These are phyloP conservation scores for Strigomonas oncopelti DNA, from an alignment of 208 protist genomes.

Conservation along the genomic window DNA sequence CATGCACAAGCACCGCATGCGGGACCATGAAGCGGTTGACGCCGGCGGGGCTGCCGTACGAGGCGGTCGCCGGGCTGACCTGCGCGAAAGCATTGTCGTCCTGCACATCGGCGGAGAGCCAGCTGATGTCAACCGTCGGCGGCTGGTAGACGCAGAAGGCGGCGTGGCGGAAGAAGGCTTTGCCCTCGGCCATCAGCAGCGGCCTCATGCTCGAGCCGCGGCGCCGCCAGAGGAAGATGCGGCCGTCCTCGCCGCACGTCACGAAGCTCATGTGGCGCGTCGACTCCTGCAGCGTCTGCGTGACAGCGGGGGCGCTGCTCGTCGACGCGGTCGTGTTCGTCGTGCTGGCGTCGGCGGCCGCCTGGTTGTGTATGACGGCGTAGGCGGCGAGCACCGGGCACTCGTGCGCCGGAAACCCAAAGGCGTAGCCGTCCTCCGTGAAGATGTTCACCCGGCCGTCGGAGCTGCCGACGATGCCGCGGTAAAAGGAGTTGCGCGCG, in stretches of 20 bases:
- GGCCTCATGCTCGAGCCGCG: slow-evolving; percentile 25
- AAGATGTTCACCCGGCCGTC: slow-evolving; percentile 80
- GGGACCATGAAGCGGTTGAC: not conserved
- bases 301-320: not conserved
- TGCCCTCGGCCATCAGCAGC: slow-evolving; percentile 20
- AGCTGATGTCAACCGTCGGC: slow-evolving; percentile 15
- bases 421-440: slow-evolving; percentile 60
- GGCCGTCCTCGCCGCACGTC: slow-evolving; percentile 43
- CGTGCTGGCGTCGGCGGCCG: not conserved
- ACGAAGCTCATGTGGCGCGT: slow-evolving; percentile 62
- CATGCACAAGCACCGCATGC: slow-evolving; percentile 4
- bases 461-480: slow-evolving; percentile 63
- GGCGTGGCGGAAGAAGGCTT: slow-evolving; percentile 19
- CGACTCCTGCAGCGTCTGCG: slow-evolving; percentile 17
- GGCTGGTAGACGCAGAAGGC: slow-evolving; percentile 32
- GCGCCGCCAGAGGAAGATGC: slow-evolving; percentile 58
- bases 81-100: not conserved
- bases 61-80: not conserved
- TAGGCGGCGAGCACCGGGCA: slow-evolving; percentile 45
- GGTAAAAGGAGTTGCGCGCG: slow-evolving; percentile 34
- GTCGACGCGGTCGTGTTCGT: not conserved
- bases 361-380: slow-evolving; percentile 21
- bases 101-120: slow-evolving; percentile 6
- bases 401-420: slow-evolving; percentile 72
- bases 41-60: not conserved